Percentiles rank a stretch among this genome's conserved stretches.
These are phyloP conservation scores for Aspergillus indologenus DNA, from an alignment of 495 filamentous ascomycete genomes.

Conservation along the genomic window DNA sequence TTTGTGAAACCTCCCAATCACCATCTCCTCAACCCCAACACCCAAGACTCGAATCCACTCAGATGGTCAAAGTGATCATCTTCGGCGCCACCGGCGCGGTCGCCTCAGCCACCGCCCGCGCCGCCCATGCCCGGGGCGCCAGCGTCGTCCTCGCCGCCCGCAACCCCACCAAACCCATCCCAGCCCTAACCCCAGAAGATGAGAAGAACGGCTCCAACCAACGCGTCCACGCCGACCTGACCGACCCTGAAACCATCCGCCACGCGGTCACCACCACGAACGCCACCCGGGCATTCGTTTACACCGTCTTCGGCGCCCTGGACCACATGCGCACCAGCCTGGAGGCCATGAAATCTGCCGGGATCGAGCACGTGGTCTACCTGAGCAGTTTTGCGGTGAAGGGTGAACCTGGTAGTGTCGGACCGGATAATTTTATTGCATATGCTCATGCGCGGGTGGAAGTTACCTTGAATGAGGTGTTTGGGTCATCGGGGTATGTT, in stretches of 20 bases:
- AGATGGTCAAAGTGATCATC: slow-evolving; percentile 16
- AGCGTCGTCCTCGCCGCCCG: slow-evolving; percentile 26
- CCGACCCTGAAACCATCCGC: slow-evolving; percentile 22
- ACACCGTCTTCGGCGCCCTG: slow-evolving; percentile 16
- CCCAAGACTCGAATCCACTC: too few relatives aligned
- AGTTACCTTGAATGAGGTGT: slow-evolving; percentile 26
- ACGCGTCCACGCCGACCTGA: slow-evolving; percentile 31
- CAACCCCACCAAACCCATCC: slow-evolving; percentile 20
- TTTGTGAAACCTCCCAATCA: too few relatives aligned
- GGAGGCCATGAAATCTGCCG: slow-evolving; percentile 25
- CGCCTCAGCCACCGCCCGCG: slow-evolving; percentile 39
- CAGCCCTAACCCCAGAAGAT: slow-evolving; percentile 9
- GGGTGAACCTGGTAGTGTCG: slow-evolving; percentile 18
- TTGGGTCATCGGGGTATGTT: slow-evolving; percentile 22
- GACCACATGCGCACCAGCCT: slow-evolving; percentile 28
- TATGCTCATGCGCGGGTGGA: slow-evolving; percentile 33
- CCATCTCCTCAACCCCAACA: too few relatives aligned
- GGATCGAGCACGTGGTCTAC: slow-evolving; percentile 30
- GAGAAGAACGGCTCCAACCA: slow-evolving; percentile 18
- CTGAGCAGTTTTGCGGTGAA: slow-evolving; percentile 25
- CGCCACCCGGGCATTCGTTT: slow-evolving; percentile 34
- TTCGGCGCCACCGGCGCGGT: slow-evolving; percentile 30
- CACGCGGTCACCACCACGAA: slow-evolving; percentile 20
- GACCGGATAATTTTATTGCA: slow-evolving; percentile 16
- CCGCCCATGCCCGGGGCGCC: slow-evolving; percentile 34